Evolutionary conservation across 306 rosid species (phyloP).

Genomic region (Geum urbanum): DNA sequence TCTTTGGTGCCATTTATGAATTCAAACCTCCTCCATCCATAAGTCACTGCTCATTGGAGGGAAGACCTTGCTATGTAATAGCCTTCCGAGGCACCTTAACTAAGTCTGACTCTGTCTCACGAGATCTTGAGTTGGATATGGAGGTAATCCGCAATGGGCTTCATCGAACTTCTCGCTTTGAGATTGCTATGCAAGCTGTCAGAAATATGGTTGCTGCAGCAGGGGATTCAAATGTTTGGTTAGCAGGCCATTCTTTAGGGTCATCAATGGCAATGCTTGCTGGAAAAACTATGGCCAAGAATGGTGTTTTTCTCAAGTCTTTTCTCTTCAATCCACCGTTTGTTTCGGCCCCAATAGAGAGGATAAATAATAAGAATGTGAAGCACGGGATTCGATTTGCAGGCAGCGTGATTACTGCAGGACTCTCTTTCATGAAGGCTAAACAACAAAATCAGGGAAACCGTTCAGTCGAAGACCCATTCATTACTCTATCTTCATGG

Average conservation of each 20-base stretch:
- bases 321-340: constrained; percentile 90
- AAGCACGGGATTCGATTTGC: constrained; percentile 73
- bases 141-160: constrained; percentile 58
- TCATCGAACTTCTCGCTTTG: constrained; percentile 70
- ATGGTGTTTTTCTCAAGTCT: constrained; percentile 50
- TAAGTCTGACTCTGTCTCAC: constrained; percentile 48
- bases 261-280: constrained; percentile 83
- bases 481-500: constrained; percentile 66
- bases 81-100: constrained; percentile 83
- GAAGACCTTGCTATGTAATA: constrained; percentile 62
- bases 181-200: constrained; percentile 69
- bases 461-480: constrained; percentile 47
- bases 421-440: constrained; percentile 62
- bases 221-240: constrained; percentile 73
- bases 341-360: constrained; percentile 81
- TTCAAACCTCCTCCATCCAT: constrained; percentile 54
- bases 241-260: constrained; percentile 91
- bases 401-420: constrained; percentile 72
- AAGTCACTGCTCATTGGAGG: constrained; percentile 36
- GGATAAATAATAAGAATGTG: constrained; percentile 51
- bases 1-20: constrained; percentile 80
- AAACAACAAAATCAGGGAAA: constrained; percentile 33
- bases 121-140: constrained; percentile 68
- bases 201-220: constrained; percentile 60
- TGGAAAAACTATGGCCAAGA: constrained; percentile 79